These are phyloP conservation scores for Phaeosphaeriaceae sp. DNA, from an alignment of 2,329 filamentous ascomycete genomes.

Conservation along the genomic window DNA sequence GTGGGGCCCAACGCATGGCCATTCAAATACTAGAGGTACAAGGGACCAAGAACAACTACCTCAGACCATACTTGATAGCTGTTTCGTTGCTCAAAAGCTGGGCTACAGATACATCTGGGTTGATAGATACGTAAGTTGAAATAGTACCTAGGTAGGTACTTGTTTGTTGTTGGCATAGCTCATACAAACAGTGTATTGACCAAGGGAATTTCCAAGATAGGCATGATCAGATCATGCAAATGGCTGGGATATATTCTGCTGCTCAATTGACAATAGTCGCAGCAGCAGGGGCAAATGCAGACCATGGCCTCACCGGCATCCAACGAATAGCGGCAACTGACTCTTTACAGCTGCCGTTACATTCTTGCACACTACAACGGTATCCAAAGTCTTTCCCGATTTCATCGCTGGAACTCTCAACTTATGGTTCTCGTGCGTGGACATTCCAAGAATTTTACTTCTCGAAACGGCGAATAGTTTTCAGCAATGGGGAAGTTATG, in stretches of 20 bases:
- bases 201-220: neutral
- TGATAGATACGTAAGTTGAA: constrained; percentile 3
- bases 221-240: constrained; percentile 7
- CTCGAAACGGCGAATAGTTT: constrained; percentile 1
- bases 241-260: constrained; percentile 13
- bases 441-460: constrained; percentile 9
- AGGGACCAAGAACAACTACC: neutral
- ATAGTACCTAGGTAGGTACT: no score
- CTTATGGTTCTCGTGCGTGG: constrained; percentile 4
- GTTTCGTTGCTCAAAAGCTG: constrained; percentile 1
- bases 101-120: constrained; percentile 9
- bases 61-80: constrained; percentile 1
- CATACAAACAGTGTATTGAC: constrained; percentile 1
- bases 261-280: constrained; percentile 19
- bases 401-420: neutral
- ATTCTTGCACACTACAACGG: neutral
- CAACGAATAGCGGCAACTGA: neutral
- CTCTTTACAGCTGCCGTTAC: neutral
- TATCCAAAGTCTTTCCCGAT: neutral
- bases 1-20: neutral
- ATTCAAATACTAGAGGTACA: neutral
- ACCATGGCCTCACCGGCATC: constrained; percentile 8
- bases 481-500: neutral
- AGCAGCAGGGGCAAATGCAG: constrained; percentile 19
- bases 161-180: neutral